Evolutionary conservation across 2,329 filamentous ascomycete species (phyloP).

Genomic region (Polychaeton citri): DNA sequence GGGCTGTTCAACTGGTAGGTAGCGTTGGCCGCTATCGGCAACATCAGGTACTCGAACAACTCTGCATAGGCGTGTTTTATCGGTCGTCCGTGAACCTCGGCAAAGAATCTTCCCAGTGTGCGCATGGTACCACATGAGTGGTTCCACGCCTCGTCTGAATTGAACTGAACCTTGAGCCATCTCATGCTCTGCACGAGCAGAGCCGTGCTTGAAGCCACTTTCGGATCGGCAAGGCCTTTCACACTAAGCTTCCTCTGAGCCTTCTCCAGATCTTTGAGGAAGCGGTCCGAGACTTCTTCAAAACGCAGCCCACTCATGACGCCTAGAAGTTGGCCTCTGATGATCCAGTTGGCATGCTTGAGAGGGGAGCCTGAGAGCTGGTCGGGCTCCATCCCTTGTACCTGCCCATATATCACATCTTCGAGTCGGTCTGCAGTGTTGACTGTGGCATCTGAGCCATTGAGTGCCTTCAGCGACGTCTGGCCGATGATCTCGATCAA

Average conservation of each 20-base stretch:
- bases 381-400: slow-evolving; percentile 78
- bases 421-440: slow-evolving; percentile 94
- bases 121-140: slow-evolving; percentile 82
- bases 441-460: slow-evolving; percentile 38
- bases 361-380: slow-evolving; percentile 64
- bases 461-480: slow-evolving; percentile 65
- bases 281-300: slow-evolving; percentile 65
- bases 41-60: slow-evolving; percentile 70
- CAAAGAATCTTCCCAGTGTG: slow-evolving; percentile 67
- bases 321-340: slow-evolving; percentile 86
- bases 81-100: slow-evolving; percentile 70
- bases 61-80: slow-evolving; percentile 94
- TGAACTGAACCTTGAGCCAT: slow-evolving; percentile 64
- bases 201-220: slow-evolving; percentile 70
- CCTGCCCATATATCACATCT: slow-evolving; percentile 89
- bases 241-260: slow-evolving; percentile 62
- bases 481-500: slow-evolving; percentile 89
- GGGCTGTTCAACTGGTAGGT: slow-evolving; percentile 63
- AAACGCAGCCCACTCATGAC: slow-evolving; percentile 94
- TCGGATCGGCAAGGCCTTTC: slow-evolving; percentile 54
- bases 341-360: slow-evolving; percentile 86
- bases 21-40: slow-evolving; percentile 75
- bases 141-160: slow-evolving; percentile 64
- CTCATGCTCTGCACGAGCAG: slow-evolving; percentile 85
- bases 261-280: slow-evolving; percentile 64